Percentiles rank a stretch among this genome's conserved stretches.
phyloP scores from a whole-genome alignment of 1,284 basidiomycete genomes.

The Malassezia pachydermatis region DNA sequence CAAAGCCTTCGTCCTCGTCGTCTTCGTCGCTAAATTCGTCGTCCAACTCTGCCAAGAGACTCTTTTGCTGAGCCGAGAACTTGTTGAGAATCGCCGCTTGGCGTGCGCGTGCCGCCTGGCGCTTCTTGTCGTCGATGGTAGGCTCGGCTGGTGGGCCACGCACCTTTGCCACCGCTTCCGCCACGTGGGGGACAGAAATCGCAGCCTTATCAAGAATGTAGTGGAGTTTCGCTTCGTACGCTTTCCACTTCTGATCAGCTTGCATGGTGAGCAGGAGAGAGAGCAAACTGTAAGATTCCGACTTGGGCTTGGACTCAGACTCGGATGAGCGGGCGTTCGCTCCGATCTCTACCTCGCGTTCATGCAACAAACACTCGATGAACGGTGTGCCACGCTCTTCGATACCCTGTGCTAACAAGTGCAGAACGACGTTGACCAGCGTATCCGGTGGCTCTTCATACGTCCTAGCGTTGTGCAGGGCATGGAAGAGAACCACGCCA shows the following conservation, averaged over 20 bases:
- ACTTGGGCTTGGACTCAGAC: not conserved
- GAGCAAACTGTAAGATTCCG: constrained; percentile 18
- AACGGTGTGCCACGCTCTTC: constrained; percentile 26
- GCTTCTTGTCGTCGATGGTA: constrained; percentile 35
- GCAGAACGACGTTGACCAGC: constrained; percentile 76
- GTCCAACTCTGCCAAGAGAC: constrained; percentile 34
- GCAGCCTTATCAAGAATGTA: constrained; percentile 32
- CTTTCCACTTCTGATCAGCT: constrained; percentile 25
- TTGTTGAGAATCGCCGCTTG: constrained; percentile 46
- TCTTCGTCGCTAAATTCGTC: constrained; percentile 37
- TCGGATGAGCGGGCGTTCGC: constrained; percentile 1
- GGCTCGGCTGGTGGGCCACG: not conserved
- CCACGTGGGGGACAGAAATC: constrained; percentile 12
- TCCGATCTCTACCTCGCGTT: constrained; percentile 6
- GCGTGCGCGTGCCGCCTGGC: constrained; percentile 37
- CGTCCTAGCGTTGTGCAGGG: constrained; percentile 23
- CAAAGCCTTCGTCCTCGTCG: constrained; percentile 48
- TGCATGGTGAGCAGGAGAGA: constrained; percentile 27
- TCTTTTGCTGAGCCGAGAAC: constrained; percentile 45
- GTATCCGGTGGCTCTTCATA: constrained; percentile 54
- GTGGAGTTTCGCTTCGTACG: constrained; percentile 29
- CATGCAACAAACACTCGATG: constrained; percentile 15
- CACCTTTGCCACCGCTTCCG: constrained; percentile 11
- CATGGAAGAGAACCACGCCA: constrained; percentile 26
- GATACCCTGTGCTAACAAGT: constrained; percentile 49